Base-by-base conservation (phyloP, 2,329 filamentous ascomycete species). In the Ploettnerulaceae sp. region DNA sequence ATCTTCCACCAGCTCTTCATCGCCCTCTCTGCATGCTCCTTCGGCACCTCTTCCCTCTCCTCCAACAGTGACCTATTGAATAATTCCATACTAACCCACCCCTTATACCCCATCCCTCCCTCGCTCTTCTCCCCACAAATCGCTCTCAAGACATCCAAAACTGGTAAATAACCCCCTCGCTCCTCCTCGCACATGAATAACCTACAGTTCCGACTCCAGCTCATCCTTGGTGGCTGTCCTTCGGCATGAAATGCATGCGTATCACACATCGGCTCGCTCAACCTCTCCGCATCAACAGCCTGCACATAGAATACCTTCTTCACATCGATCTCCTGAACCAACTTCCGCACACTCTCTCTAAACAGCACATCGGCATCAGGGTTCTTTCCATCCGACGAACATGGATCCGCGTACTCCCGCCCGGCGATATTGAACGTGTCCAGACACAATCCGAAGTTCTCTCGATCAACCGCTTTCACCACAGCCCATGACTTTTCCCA, bases 351-450 rank as follows among this genome's bases (percentile, higher is more conserved):
- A 21, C 52, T 57, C 35, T 68, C 67, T 6, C 65, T 62, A 1
- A 85, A 71, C 0, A 71, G 74, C 4, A 68, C 65, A 2, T 61
- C 53, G 3, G 59, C 59, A 43, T 60, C 48, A 4, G 47, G 47
- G 6, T 52, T 29, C n/a, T 49, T 59, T 3, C 59, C 59, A 18
- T 50, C 45, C 7, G 67, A 53, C 0, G 71, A 64, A 0, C 77
- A 65, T 0, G 85, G 86, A 57, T 90, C 84, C 0, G 82, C 86
- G 55, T 78, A 90, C 49, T 87, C 76, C 5, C 80, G 69, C 0
- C 78, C 85, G 0, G 84, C 77, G 49, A 90, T 84, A 64, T 90
- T 87, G 68, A 88, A 90, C 0, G 81, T 87, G 64, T 90, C 86
- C 18, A 90, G 71, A 60, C 84, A 89, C 31, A 89, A 69, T 6